These are phyloP conservation scores for Lachnellula occidentalis DNA, from an alignment of 2,329 filamentous ascomycete species.

Conservation along the genomic window DNA sequence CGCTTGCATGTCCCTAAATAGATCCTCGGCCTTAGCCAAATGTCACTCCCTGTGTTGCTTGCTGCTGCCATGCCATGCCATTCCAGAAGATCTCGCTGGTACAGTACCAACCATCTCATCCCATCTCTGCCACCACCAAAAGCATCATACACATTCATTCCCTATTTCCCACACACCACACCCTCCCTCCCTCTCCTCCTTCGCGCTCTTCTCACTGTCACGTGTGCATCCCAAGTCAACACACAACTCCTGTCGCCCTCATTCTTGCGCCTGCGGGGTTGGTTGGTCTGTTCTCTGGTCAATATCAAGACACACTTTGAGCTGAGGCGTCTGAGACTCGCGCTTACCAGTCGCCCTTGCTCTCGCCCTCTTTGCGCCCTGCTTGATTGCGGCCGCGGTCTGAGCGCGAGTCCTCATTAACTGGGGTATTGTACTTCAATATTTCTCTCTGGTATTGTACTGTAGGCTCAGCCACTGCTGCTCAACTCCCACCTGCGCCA, in stretches of 20 bases:
- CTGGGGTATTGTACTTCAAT: not conserved
- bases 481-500: constrained; percentile 1
- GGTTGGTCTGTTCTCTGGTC: constrained; percentile 12
- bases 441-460: not conserved
- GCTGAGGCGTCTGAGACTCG: constrained; percentile 17
- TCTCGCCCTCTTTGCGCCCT: not conserved
- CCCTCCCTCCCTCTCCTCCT: not conserved
- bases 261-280: constrained; percentile 16
- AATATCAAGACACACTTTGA: constrained; percentile 9
- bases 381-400: constrained; percentile 3
- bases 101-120: no score
- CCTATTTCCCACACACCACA: no score
- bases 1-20: no score
- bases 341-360: not conserved
- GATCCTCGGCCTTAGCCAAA: no score
- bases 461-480: not conserved
- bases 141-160: not conserved
- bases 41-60: no score
- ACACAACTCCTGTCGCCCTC: not conserved
- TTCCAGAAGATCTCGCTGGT: no score
- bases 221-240: not conserved
- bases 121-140: no score
- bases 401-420: constrained; percentile 15
- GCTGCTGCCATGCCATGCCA: no score
- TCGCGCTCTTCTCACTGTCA: not conserved